Base-by-base conservation (phyloP, 257 asterid species). In the Knoxia roxburghii region DNA sequence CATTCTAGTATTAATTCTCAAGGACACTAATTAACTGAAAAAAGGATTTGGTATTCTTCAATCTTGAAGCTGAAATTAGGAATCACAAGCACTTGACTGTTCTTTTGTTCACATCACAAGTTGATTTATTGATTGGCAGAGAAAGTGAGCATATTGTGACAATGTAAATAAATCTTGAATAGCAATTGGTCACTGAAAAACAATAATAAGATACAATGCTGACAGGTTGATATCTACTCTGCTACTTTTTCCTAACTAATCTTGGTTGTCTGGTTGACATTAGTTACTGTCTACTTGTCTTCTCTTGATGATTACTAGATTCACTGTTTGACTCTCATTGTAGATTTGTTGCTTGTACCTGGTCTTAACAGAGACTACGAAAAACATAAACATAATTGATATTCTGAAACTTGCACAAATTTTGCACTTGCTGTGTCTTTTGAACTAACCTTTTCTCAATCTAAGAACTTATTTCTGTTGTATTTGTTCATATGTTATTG, bases 1-100 rank as follows among this genome's bases (percentile, higher is more conserved):
- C 49, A 29, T 55, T 43, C 57, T 64, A 59, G 21, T 59, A 46
- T 1, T 51, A 41, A 48, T 55, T 45, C 63, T 68, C 20, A n/a
- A 40, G 5, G 20, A 52, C 24, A 8, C 18, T 9, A 56, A 46
- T 45, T n/a, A 37, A 3, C 41, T n/a, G n/a, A n/a, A n/a, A n/a
- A n/a, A n/a, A n/a, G n/a, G n/a, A n/a, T n/a, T n/a, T n/a, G n/a
- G n/a, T n/a, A n/a, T n/a, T n/a, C n/a, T n/a, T n/a, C n/a, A n/a
- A n/a, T n/a, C n/a, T n/a, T n/a, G n/a, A n/a, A n/a, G n/a, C n/a
- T n/a, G n/a, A n/a, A n/a, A n/a, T n/a, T n/a, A n/a, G n/a, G n/a
- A n/a, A n/a, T n/a, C n/a, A n/a, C n/a, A n/a, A n/a, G n/a, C n/a
- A n/a, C n/a, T n/a, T n/a, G n/a, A n/a, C n/a, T n/a, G n/a, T n/a